Percentiles rank a stretch among this genome's conserved stretches.
phyloP scores from a whole-genome alignment of 208 protist species.

The Porcisia deanei region DNA sequence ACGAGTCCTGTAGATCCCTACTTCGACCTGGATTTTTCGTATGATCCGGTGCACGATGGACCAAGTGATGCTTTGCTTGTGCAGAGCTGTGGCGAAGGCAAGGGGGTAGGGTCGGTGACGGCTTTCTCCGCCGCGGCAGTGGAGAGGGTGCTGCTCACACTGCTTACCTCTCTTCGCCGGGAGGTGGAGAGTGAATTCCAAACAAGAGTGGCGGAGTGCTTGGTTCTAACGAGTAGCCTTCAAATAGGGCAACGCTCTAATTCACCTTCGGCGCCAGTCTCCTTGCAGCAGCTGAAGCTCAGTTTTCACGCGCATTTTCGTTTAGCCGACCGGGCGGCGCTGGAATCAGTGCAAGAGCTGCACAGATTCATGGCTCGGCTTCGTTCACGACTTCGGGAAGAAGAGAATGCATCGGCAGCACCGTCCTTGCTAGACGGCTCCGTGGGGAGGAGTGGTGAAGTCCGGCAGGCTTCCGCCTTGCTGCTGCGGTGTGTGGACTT shows the following conservation, averaged over 20 bases:
- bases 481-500: constrained; percentile 74
- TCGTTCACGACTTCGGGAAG: constrained; percentile 30
- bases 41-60: constrained; percentile 8
- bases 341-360: constrained; percentile 59
- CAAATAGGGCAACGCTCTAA: constrained; percentile 6
- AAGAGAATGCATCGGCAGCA: constrained; percentile 4
- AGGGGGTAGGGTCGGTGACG: neutral
- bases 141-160: constrained; percentile 42
- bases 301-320: constrained; percentile 89
- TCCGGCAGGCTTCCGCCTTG: neutral
- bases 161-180: constrained; percentile 39
- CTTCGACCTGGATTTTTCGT: constrained; percentile 82
- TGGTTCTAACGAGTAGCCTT: constrained; percentile 77
- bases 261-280: neutral
- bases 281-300: constrained; percentile 50
- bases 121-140: constrained; percentile 17
- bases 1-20: constrained; percentile 71
- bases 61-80: constrained; percentile 13
- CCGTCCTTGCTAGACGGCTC: neutral
- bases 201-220: constrained; percentile 40
- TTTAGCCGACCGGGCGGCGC: constrained; percentile 33
- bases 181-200: constrained; percentile 43
- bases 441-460: neutral
- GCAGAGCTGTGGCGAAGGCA: neutral
- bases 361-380: constrained; percentile 58